Evolutionary conservation across 225 moss, liverwort and hornwort species (phyloP), one percentile per base, ranked within the genome.

Genomic region (Polytrichum formosum): DNA sequence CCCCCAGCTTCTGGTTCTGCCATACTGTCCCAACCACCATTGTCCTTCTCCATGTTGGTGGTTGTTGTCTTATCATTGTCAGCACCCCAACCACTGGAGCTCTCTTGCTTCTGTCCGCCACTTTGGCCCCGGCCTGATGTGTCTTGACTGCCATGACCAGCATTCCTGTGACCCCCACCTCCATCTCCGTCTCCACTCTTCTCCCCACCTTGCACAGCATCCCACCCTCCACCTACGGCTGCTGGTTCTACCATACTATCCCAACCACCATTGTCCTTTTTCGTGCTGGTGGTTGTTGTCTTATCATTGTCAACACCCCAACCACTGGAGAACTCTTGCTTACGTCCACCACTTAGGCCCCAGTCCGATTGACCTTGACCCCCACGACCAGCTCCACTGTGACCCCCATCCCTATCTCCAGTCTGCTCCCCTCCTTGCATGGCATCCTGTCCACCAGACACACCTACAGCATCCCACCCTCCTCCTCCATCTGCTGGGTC

Each of bases 401-500:
- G 6, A 5, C 29, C 65, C 29, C 21, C 28, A 30, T 65, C 8
- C 28, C 7, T 20, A 7, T 20, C 65, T 75, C 82, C 90, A 60
- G 70, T 33, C 64, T 56, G 73, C 1, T 37, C 73, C 63, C 63
- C 71, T 67, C 56, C 70, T 65, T 70, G 80, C 28, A 73, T 1
- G 29, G 73, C 70, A 66, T 85, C 81, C 85, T 82, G 82, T 54
- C 85, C 81, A 66, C 76, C 26, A 81, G 81, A 72, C 10, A 37
- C 37, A 37, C 37, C 37, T 37, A 21, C 58, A n/a, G 58, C 6
- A 58, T 58, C 58, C 58, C 58, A 58, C 6, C 58, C 58, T 56
- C 56, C 58, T 56, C 56, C 56, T 22, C n/a, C n/a, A 58, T 22
- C 8, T 58, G n/a, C 58, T 20, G 58, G 20, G 58, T 58, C 22